Base-by-base conservation (phyloP, 2,329 filamentous ascomycete genomes). In the Seiridium unicorne region DNA sequence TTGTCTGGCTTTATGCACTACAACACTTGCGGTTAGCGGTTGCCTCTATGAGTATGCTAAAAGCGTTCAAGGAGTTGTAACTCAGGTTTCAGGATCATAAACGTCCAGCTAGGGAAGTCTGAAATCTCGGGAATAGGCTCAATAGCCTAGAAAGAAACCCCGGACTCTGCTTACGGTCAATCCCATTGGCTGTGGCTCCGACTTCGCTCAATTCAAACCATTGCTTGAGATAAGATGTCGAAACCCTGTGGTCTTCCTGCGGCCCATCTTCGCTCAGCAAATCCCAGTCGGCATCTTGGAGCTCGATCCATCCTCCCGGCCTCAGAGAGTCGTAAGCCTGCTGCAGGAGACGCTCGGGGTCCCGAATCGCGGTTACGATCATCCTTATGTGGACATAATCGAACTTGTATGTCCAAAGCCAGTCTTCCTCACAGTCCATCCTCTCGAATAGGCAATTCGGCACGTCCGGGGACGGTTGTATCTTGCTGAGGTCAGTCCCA, bases 271-370 rank as follows among this genome's bases (percentile, higher is more conserved):
- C 58, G 13, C 51, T 46, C 34, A 55, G 51, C 7, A 56, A 48
- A 5, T 60, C 44, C 58, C 55, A 56, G 3, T 48, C 44, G 44
- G 51, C 53, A n/a, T 60, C 58, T 35, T 60, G 58, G 5, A 57
- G 35, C 42, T 57, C 55, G 11, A 57, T 46, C 55, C 55, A 57
- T 2, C 55, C 55, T n/a, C 55, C 55, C n/a, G 55, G 55, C 9
- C 34, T 57, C 40, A 57, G 18, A 13, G 13, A 44, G 13, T 57
- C 13, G 38, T 35, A 57, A 10, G 55, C 55, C 18, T 57, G 55
- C 34, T 48, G 31, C 11, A 57, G 35, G 5, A 57, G 42, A n/a
- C 55, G 42, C n/a, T 57, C 35, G 7, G 55, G 40, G 32, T 57
- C 44, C 3, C 44, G 18, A 13, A 57, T 57, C 5, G 55, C 55